These are phyloP conservation scores for Paramecium tetraurelia DNA, from an alignment of 73 alveolate genomes.

Conservation along the genomic window DNA sequence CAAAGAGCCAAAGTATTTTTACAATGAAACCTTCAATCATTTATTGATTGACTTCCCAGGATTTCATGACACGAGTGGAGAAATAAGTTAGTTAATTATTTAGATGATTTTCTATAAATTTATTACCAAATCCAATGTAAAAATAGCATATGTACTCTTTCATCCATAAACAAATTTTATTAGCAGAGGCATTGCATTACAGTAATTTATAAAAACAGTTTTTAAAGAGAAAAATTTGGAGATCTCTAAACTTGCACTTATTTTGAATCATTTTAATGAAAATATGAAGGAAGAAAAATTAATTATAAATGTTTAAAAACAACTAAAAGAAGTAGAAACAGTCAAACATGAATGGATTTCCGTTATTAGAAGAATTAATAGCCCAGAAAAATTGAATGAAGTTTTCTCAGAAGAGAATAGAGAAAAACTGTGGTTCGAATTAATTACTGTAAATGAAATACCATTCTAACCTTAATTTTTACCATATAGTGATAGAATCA, in stretches of 20 bases:
- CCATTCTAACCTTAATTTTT: neutral
- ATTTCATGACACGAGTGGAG: neutral
- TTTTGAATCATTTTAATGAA: neutral
- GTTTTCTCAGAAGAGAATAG: neutral
- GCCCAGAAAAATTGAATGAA: neutral
- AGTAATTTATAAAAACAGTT: neutral
- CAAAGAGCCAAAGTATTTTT: neutral
- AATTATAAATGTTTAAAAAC: neutral
- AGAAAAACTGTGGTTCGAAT: neutral
- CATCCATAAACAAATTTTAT: neutral
- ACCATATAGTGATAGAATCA: neutral
- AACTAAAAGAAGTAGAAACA: neutral
- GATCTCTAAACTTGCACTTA: neutral
- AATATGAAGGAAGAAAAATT: neutral
- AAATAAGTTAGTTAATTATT: neutral
- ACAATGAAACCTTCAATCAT: neutral
- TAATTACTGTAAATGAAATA: neutral
- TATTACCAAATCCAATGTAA: neutral
- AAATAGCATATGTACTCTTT: neutral
- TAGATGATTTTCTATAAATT: neutral
- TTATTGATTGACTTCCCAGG: slow-evolving; percentile 30
- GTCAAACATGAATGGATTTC: neutral
- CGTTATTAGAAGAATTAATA: neutral
- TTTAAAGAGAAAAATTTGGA: neutral
- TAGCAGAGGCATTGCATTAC: neutral